These are phyloP conservation scores for Zoysia matrella DNA, from an alignment of 202 grass and related monocot species.

Conservation along the genomic window DNA sequence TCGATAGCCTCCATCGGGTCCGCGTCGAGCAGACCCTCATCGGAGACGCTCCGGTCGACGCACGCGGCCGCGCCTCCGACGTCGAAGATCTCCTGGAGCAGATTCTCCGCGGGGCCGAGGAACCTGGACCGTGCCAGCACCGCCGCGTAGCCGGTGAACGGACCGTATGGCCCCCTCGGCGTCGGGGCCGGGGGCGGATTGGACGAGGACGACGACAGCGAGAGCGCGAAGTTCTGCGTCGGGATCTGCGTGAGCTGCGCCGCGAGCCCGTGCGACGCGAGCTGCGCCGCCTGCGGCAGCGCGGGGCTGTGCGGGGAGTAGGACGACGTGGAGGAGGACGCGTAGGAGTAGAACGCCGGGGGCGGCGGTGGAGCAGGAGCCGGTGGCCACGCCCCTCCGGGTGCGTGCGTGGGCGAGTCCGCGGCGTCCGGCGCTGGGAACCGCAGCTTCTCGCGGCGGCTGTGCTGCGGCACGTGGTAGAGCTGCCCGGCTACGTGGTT, in stretches of 20 bases:
- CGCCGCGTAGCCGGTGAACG: slow-evolving; percentile 87
- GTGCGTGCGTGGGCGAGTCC: slow-evolving; percentile 22
- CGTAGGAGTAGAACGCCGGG: slow-evolving; percentile 55
- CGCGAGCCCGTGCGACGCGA: slow-evolving; percentile 42
- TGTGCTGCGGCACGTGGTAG: slow-evolving; percentile 98
- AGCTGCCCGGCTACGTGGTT: slow-evolving; percentile 57
- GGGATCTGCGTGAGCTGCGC: slow-evolving; percentile 29
- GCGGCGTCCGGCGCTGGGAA: slow-evolving; percentile 54
- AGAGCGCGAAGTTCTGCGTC: slow-evolving; percentile 77
- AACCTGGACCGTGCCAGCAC: slow-evolving; percentile 81
- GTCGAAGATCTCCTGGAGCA: slow-evolving; percentile 92
- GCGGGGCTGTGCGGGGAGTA: slow-evolving; percentile 67
- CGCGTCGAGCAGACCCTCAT: slow-evolving; percentile 52
- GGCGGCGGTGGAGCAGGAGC: neutral
- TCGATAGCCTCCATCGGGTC: slow-evolving; percentile 48
- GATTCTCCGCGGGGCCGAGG: slow-evolving; percentile 73
- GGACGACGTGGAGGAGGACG: slow-evolving; percentile 53
- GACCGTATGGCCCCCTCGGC: slow-evolving; percentile 50
- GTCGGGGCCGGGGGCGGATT: slow-evolving; percentile 27
- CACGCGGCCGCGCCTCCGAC: slow-evolving; percentile 48
- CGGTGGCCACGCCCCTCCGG: slow-evolving; percentile 3
- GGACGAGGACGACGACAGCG: slow-evolving; percentile 55
- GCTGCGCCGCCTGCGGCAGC: slow-evolving; percentile 40
- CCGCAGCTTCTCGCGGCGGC: slow-evolving; percentile 95
- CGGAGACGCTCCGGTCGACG: slow-evolving; percentile 47